Percentiles rank a stretch among this genome's conserved stretches.
Evolutionary conservation across 1,284 basidiomycete genomes (phyloP).

Genomic region (Pseudomicrostroma phylloplanum): DNA sequence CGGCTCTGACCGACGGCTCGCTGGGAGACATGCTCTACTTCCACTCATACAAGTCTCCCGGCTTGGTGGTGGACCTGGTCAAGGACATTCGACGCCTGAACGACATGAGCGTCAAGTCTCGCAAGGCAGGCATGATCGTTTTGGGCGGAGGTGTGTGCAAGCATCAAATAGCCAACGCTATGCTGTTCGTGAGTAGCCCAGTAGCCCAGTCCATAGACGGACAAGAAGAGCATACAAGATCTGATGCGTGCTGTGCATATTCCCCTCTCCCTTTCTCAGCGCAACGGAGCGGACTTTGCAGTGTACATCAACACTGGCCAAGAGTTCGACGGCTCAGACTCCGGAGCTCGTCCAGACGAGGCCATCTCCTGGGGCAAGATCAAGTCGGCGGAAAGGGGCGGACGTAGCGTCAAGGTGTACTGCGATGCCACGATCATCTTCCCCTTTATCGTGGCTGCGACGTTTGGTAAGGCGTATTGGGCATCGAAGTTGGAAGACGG

Average conservation of each 20-base stretch:
- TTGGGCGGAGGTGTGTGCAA: conserved; percentile 98
- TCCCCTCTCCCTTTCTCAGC: conserved; percentile 54
- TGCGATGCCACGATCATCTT: conserved; percentile 84
- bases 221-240: no score
- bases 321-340: conserved; percentile 97
- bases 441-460: conserved; percentile 78
- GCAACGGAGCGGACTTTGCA: conserved; percentile 95
- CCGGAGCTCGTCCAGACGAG: conserved; percentile 93
- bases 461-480: conserved; percentile 57
- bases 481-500: not conserved
- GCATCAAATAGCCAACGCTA: conserved; percentile 98
- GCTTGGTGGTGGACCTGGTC: conserved; percentile 86
- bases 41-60: conserved; percentile 71
- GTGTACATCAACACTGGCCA: conserved; percentile 99
- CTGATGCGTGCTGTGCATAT: no score
- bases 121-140: conserved; percentile 96
- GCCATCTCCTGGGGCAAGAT: conserved; percentile 99
- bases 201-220: no score
- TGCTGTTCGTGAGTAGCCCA: conserved; percentile 64
- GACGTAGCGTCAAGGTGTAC: conserved; percentile 85
- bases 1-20: conserved; percentile 93
- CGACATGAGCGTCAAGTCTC: conserved; percentile 77
- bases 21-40: conserved; percentile 99
- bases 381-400: conserved; percentile 61
- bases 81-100: conserved; percentile 87